A percentile compares a stretch with the other conserved stretches of the same genome.
Evolutionary conservation across 441 rosid species (phyloP).

Genomic region (Pelargonium cotyledonis): DNA sequence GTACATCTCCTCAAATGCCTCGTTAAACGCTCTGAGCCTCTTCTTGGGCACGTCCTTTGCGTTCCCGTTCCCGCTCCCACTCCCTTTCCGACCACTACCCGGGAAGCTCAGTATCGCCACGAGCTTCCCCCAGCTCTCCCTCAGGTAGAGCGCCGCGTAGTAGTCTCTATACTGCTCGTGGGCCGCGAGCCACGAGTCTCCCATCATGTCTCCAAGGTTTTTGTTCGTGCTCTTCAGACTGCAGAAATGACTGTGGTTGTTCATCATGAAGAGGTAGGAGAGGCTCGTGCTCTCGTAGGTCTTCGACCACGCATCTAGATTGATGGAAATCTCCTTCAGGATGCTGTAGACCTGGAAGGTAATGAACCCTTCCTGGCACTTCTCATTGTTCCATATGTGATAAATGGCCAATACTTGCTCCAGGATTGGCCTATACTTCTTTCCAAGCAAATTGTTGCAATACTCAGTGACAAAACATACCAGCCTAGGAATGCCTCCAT

Average conservation of each 20-base stretch:
- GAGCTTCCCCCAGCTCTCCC: constrained; percentile 60
- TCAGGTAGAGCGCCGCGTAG: constrained; percentile 49
- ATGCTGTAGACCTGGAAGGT: constrained; percentile 39
- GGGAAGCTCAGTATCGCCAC: constrained; percentile 25
- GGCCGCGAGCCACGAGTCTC: constrained; percentile 59
- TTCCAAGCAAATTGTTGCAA: constrained; percentile 52
- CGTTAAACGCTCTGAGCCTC: constrained; percentile 40
- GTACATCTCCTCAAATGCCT: constrained; percentile 48
- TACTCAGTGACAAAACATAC: constrained; percentile 60
- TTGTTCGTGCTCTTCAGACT: constrained; percentile 40
- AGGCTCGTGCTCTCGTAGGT: constrained; percentile 31
- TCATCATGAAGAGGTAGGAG: constrained; percentile 78
- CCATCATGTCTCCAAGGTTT: constrained; percentile 58
- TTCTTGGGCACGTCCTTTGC: constrained; percentile 25
- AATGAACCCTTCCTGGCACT: constrained; percentile 40
- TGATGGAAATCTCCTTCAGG: constrained; percentile 52
- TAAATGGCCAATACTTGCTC: constrained; percentile 48
- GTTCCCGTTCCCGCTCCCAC: constrained; percentile 8
- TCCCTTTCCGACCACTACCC: neutral
- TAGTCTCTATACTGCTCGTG: constrained; percentile 64
- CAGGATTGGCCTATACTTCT: constrained; percentile 43
- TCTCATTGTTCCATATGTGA: constrained; percentile 58
- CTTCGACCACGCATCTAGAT: constrained; percentile 68
- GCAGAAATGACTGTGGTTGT: constrained; percentile 62
- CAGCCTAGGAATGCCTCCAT: constrained; percentile 53